These are phyloP conservation scores for Ophiostoma sp. DNA, from an alignment of 2,329 filamentous ascomycete species.

Conservation along the genomic window DNA sequence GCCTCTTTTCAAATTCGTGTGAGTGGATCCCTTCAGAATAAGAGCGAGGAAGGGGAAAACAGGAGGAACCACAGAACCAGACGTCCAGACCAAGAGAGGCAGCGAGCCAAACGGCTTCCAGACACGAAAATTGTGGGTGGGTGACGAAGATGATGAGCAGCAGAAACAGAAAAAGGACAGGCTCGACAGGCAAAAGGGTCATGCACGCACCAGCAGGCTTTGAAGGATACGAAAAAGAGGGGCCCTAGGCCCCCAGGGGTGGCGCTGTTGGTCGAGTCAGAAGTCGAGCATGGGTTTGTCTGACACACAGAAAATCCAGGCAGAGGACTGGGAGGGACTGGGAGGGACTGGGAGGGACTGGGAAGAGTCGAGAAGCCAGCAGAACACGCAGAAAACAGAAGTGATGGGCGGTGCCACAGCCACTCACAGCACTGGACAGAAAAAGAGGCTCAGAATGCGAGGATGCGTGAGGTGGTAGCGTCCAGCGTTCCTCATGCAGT, in stretches of 20 bases:
- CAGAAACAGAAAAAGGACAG: background rate
- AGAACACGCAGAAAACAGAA: background rate
- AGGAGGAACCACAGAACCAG: background rate
- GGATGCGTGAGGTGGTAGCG: background rate
- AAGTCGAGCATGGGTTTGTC: slow-evolving; percentile 25
- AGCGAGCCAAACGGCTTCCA: background rate
- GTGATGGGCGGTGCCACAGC: slow-evolving; percentile 25
- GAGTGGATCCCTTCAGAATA: slow-evolving; percentile 9
- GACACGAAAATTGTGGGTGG: slow-evolving; percentile 1
- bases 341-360: slow-evolving; percentile 10
- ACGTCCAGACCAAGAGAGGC: background rate
- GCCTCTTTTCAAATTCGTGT: slow-evolving; percentile 2
- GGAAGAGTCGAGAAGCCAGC: slow-evolving; percentile 10
- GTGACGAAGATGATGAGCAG: slow-evolving; percentile 23
- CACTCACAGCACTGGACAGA: slow-evolving; percentile 16
- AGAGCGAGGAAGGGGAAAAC: background rate
- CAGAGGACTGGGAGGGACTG: slow-evolving; percentile 10
- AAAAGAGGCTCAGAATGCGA: background rate
- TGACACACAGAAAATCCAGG: slow-evolving; percentile 27
- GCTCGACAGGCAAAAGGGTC: background rate
- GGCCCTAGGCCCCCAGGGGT: background rate
- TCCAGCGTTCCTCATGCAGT: slow-evolving; percentile 2
- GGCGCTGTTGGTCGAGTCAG: slow-evolving; percentile 23
- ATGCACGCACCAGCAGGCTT: background rate
- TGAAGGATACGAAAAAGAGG: background rate